Evolutionary conservation across 2,329 filamentous ascomycete genomes (phyloP).

Genomic region (Chaetomium sp.): DNA sequence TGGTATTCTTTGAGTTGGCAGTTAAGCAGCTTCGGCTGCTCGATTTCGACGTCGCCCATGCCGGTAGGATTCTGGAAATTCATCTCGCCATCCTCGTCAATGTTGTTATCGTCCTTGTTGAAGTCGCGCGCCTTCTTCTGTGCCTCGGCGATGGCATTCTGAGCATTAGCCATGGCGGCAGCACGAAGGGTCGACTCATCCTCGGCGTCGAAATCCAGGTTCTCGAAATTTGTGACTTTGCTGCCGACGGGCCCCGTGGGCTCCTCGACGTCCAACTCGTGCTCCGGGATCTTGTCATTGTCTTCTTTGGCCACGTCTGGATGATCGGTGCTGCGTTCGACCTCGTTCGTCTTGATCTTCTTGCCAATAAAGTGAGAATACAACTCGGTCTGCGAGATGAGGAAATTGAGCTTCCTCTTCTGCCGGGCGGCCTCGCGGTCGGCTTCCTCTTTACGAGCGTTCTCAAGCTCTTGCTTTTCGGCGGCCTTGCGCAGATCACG

Average conservation of each 20-base stretch:
- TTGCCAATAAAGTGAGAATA: constrained; percentile 99
- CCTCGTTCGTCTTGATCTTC: constrained; percentile 97
- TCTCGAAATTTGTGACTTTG: constrained; percentile 91
- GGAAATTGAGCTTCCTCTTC: constrained; percentile 98
- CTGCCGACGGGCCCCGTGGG: constrained; percentile 56
- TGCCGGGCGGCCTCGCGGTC: constrained; percentile 96
- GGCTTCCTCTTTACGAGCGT: constrained; percentile 93
- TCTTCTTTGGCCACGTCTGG: constrained; percentile 66
- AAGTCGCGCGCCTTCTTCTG: constrained; percentile 92
- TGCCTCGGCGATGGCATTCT: constrained; percentile 92
- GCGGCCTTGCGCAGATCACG: constrained; percentile 91
- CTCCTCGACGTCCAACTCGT: constrained; percentile 54
- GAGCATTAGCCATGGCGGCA: constrained; percentile 92
- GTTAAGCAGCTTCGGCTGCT: constrained; percentile 90
- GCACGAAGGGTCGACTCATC: constrained; percentile 80
- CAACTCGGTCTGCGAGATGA: constrained; percentile 97
- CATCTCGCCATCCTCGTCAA: constrained; percentile 93
- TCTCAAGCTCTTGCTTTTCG: constrained; percentile 94
- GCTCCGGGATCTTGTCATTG: constrained; percentile 45
- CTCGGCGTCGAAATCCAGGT: constrained; percentile 92
- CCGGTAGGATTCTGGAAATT: constrained; percentile 99
- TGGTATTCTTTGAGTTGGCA: constrained; percentile 98
- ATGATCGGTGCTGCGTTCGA: constrained; percentile 86
- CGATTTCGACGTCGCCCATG: constrained; percentile 88
- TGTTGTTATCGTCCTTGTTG: constrained; percentile 68